Evolutionary conservation across 805 yeast species (phyloP).

Genomic region (Cyberlindnera lachancei): DNA sequence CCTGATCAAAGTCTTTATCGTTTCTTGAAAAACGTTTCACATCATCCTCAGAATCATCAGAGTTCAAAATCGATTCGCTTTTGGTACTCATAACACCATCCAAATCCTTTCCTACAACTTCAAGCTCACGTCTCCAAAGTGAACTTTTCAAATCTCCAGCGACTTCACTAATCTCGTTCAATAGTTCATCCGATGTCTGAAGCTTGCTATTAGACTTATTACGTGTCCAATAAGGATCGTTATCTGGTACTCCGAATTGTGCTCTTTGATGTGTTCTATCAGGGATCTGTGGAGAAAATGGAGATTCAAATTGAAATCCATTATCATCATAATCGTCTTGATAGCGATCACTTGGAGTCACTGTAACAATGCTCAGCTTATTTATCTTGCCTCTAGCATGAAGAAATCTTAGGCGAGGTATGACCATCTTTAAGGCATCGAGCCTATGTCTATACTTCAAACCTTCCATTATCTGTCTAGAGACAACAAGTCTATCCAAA

Average conservation of each 20-base stretch:
- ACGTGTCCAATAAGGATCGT: constrained; percentile 15
- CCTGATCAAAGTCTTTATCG: no score
- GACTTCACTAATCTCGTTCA: constrained; percentile 11
- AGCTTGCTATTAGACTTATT: not conserved
- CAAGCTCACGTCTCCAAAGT: constrained; percentile 14
- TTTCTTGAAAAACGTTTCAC: not conserved
- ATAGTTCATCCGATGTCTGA: constrained; percentile 3
- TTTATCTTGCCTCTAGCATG: constrained; percentile 1
- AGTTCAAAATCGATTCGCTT: no score
- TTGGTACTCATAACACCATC: constrained; percentile 1
- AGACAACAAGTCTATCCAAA: constrained; percentile 51
- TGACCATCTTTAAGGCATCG: constrained; percentile 29
- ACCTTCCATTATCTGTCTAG: constrained; percentile 47
- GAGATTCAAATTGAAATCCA: constrained; percentile 1
- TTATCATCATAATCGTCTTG: not conserved
- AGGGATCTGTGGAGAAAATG: constrained; percentile 1
- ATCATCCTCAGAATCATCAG: no score
- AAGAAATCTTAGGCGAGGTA: constrained; percentile 27
- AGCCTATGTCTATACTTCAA: constrained; percentile 25
- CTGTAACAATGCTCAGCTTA: not conserved
- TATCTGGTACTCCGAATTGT: constrained; percentile 2
- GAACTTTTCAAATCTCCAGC: constrained; percentile 13
- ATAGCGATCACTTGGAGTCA: not conserved
- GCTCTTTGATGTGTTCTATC: constrained; percentile 1
- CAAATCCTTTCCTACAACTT: constrained; percentile 10